These are phyloP conservation scores for Chaetothyriales sp. DNA, from an alignment of 2,329 filamentous ascomycete species.

Conservation along the genomic window DNA sequence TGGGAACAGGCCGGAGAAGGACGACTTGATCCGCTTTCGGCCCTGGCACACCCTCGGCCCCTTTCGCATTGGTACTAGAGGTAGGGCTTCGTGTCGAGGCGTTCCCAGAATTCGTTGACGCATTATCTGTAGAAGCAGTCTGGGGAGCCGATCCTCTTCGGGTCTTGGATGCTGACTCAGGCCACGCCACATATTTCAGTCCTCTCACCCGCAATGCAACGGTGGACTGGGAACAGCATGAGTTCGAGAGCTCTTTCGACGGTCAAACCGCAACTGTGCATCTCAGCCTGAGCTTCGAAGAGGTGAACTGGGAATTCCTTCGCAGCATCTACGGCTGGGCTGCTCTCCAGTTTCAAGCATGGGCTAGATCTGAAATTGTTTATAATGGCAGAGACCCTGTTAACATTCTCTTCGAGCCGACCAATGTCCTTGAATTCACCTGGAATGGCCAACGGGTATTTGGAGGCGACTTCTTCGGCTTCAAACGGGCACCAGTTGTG, in stretches of 20 bases:
- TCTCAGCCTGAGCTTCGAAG: slow-evolving; percentile 32
- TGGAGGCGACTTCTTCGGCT: slow-evolving; percentile 43
- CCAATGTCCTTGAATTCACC: slow-evolving; percentile 38
- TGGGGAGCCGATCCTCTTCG: slow-evolving; percentile 47
- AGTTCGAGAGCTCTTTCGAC: slow-evolving; percentile 19
- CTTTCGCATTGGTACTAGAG: slow-evolving; percentile 44
- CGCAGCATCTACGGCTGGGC: slow-evolving; percentile 44
- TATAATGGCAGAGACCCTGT: neutral
- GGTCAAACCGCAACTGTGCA: slow-evolving; percentile 22
- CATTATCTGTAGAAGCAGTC: slow-evolving; percentile 31
- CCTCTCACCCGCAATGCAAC: slow-evolving; percentile 37
- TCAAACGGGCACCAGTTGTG: slow-evolving; percentile 35
- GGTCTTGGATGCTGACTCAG: slow-evolving; percentile 31
- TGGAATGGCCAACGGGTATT: slow-evolving; percentile 38
- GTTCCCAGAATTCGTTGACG: slow-evolving; percentile 5
- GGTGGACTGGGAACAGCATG: slow-evolving; percentile 33
- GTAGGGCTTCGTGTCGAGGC: slow-evolving; percentile 20
- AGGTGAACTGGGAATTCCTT: slow-evolving; percentile 40
- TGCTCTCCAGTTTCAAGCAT: slow-evolving; percentile 43
- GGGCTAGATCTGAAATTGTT: slow-evolving; percentile 33
- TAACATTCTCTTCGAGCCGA: slow-evolving; percentile 30
- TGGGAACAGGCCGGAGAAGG: neutral
- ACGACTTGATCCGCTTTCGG: neutral
- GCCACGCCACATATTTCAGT: slow-evolving; percentile 33
- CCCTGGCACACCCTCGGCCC: slow-evolving; percentile 41